Percentiles rank a stretch among this genome's conserved stretches.
Conservation (phyloP, 768 basidiomycete genomes). For the Stropharia rugosoannulata region DNA sequence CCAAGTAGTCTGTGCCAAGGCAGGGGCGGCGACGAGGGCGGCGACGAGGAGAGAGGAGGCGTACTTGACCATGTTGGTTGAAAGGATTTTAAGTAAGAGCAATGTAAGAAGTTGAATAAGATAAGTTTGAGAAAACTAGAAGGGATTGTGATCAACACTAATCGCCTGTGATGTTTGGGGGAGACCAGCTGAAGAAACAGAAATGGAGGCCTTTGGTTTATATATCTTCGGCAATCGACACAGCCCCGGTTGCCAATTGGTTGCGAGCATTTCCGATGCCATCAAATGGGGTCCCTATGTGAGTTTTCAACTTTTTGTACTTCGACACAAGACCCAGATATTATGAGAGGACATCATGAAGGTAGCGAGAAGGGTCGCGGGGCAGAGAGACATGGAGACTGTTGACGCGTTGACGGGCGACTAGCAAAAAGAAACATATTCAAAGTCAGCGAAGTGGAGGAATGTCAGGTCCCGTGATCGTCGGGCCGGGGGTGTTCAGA, state of each 20-base stretch:
- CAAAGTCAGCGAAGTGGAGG: slow-evolving; percentile 39
- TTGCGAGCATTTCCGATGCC: neutral
- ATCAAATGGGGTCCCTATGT: slow-evolving; percentile 10
- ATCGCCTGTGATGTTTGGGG: slow-evolving; percentile 7
- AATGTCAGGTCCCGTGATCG: neutral
- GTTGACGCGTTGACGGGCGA: too few relatives aligned
- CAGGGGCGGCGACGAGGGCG: slow-evolving; percentile 15
- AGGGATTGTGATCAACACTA: slow-evolving; percentile 15
- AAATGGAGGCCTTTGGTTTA: neutral
- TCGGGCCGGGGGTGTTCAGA: neutral
- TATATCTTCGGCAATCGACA: neutral
- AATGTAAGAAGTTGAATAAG: neutral
- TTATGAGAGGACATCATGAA: too few relatives aligned
- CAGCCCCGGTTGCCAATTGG: slow-evolving; percentile 1
- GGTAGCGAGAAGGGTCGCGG: too few relatives aligned
- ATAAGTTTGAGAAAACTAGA: neutral
- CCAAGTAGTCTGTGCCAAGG: slow-evolving; percentile 13
- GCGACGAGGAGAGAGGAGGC: slow-evolving; percentile 9
- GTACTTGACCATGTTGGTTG: slow-evolving; percentile 17
- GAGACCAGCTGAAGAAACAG: slow-evolving; percentile 20
- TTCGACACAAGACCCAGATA: too few relatives aligned
- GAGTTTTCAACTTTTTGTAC: slow-evolving; percentile 54
- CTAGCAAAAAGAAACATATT: slow-evolving; percentile 22
- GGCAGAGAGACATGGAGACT: too few relatives aligned
- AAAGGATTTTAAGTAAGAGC: neutral